Percentiles rank a stretch among this genome's conserved stretches.
These are phyloP conservation scores for Starmerella powellii DNA, from an alignment of 805 yeast genomes.

Conservation along the genomic window DNA sequence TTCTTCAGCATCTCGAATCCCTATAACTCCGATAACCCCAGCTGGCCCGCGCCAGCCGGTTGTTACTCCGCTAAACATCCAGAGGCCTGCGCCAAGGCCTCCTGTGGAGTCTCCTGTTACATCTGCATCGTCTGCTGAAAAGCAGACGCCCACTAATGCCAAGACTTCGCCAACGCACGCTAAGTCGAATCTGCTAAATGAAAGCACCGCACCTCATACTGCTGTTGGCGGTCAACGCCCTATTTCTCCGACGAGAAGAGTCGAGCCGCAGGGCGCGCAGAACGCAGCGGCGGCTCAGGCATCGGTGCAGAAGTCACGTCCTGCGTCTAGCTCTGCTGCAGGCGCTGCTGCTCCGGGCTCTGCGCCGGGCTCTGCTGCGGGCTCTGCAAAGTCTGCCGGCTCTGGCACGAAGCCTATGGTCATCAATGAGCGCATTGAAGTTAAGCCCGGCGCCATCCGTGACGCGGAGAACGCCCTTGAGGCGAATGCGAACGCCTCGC, in stretches of 20 bases:
- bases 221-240: too few species aligned
- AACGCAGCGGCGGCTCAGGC: neutral
- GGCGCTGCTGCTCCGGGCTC: neutral
- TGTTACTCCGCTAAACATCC: constrained; percentile 3
- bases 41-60: too few species aligned
- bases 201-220: too few species aligned
- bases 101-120: neutral
- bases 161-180: neutral
- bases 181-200: neutral
- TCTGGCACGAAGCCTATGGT: neutral
- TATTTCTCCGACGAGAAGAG: too few species aligned
- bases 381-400: neutral
- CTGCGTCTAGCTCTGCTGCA: neutral
- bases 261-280: too few species aligned
- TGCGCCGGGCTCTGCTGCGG: neutral
- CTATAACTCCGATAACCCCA: too few species aligned
- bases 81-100: constrained; percentile 9
- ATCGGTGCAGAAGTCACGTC: too few species aligned
- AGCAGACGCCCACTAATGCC: neutral
- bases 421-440: neutral
- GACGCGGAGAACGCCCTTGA: constrained; percentile 27
- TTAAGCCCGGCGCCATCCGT: constrained; percentile 31
- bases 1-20: too few species aligned
- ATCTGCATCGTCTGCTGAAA: neutral
- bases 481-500: constrained; percentile 33